Percentiles rank a stretch among this genome's conserved stretches.
These are phyloP conservation scores for Eutrema heterophyllum DNA, from an alignment of 345 rosid species.

Conservation along the genomic window DNA sequence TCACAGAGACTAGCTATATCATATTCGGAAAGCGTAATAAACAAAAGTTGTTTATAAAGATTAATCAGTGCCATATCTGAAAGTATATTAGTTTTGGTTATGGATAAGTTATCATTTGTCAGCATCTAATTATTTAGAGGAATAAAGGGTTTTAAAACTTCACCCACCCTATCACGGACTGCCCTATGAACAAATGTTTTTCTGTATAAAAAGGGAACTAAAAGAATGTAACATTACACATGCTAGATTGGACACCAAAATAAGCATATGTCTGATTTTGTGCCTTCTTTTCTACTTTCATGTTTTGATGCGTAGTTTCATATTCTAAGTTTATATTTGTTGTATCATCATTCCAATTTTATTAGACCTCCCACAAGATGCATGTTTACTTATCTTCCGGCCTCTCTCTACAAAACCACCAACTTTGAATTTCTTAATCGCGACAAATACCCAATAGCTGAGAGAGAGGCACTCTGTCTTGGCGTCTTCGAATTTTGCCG, in stretches of 20 bases:
- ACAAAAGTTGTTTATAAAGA: background rate
- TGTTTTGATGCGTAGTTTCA: background rate
- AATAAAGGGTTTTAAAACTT: conserved; percentile 8
- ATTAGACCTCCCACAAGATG: background rate
- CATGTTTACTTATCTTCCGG: too few relatives aligned
- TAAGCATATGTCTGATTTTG: background rate
- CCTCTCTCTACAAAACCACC: too few relatives aligned
- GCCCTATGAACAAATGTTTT: conserved; percentile 17
- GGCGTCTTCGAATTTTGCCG: too few relatives aligned
- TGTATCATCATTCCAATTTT: background rate
- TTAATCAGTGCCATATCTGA: background rate
- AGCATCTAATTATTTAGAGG: conserved; percentile 7
- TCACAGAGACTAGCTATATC: background rate
- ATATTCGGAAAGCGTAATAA: background rate
- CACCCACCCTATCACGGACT: conserved; percentile 7
- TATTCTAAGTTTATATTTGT: background rate
- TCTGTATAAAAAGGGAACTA: background rate
- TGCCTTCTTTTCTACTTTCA: background rate
- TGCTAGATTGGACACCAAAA: conserved; percentile 23
- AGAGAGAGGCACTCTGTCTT: too few relatives aligned
- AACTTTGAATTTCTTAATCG: too few relatives aligned
- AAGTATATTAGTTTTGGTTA: background rate
- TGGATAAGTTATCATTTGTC: conserved; percentile 14
- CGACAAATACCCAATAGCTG: too few relatives aligned
- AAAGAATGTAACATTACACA: conserved; percentile 26